Percentiles rank a stretch among this genome's conserved stretches.
Conservation (phyloP, 257 asterid genomes). For the Verbascum thapsus region DNA sequence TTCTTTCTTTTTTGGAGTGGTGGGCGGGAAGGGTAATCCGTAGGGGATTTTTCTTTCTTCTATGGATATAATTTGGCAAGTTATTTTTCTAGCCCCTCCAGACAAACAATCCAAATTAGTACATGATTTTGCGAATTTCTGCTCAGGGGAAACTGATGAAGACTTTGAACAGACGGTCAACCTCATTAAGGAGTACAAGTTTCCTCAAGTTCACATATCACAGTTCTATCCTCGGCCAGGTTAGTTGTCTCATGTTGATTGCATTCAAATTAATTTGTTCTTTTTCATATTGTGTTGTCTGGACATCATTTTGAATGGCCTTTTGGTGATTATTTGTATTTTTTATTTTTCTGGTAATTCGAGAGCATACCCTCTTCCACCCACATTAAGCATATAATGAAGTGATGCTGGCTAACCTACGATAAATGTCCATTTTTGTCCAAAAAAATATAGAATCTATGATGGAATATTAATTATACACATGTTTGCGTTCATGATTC, state of each 20-base stretch:
- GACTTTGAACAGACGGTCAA: slow-evolving; percentile 76
- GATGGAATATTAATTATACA: too few species aligned
- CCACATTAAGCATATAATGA: too few species aligned
- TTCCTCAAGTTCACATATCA: slow-evolving; percentile 93
- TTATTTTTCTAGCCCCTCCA: slow-evolving; percentile 4
- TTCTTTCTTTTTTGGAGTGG: too few species aligned
- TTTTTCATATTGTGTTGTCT: background rate
- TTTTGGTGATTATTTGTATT: background rate
- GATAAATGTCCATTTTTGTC: too few species aligned
- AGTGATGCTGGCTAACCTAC: too few species aligned
- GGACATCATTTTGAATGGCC: background rate
- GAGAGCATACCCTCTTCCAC: too few species aligned
- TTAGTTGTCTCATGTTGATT: slow-evolving; percentile 32
- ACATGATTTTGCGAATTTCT: slow-evolving; percentile 22
- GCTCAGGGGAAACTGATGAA: slow-evolving; percentile 91
- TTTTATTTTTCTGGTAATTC: too few species aligned
- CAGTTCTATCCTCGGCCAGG: slow-evolving; percentile 96
- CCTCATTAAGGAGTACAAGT: slow-evolving; percentile 77
- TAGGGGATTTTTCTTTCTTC: background rate
- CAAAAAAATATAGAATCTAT: too few species aligned
- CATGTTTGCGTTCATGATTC: too few species aligned
- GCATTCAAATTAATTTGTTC: slow-evolving; percentile 1
- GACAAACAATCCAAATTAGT: slow-evolving; percentile 11
- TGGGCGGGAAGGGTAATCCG: too few species aligned
- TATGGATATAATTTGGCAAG: background rate